Evolutionary conservation across 495 filamentous ascomycete genomes (phyloP), one percentile per base, ranked within the genome.

Genomic region (Polyplosphaeria fusca): DNA sequence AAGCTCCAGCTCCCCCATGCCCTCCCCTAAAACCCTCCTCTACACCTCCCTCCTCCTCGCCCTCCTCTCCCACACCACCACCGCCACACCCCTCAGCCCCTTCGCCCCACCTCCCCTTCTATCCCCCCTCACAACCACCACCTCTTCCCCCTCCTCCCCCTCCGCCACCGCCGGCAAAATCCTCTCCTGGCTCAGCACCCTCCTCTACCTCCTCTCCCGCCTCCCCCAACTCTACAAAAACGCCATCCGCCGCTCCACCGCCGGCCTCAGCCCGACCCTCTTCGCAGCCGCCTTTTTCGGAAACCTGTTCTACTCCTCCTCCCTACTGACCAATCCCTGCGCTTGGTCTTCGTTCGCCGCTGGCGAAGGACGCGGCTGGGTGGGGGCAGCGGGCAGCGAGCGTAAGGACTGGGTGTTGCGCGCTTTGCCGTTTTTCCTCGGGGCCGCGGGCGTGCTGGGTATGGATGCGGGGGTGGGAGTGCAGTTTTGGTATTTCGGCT

Each of bases 181-280:
- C 42, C 70, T 85, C 38, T 85, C 84, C 25, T 87, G 84, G 84
- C 73, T 79, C 63, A 85, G 81, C 14, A 86, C 84, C 0, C 28
- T 80, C 43, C 75, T 86, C 43, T 89, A 89, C 64, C 82, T 88
- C 26, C 76, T 74, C 65, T 88, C 86, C 16, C 84, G 86, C 24
- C 76, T 88, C 16, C 86, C 86, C 3, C 86, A 89, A 61, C 78
- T 89, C 26, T 78, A 81, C 70, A 83, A 86, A 59, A 89, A 89
- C 70, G 78, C 80, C 58, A 54, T 68, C 50, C 83, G 86, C 50
- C 80, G 79, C 63, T 86, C 83, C 51, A 88, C 86, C 5, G 71
- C 85, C 19, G 86, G 86, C 14, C 79, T 89, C n/a, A 84, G 80
- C 0, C 82, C 84, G 1, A 63, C 79, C 1, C 79, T 89, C 37